phyloP scores from a whole-genome alignment of 108 stramenopile species.

The Asterionellopsis glacialis region DNA sequence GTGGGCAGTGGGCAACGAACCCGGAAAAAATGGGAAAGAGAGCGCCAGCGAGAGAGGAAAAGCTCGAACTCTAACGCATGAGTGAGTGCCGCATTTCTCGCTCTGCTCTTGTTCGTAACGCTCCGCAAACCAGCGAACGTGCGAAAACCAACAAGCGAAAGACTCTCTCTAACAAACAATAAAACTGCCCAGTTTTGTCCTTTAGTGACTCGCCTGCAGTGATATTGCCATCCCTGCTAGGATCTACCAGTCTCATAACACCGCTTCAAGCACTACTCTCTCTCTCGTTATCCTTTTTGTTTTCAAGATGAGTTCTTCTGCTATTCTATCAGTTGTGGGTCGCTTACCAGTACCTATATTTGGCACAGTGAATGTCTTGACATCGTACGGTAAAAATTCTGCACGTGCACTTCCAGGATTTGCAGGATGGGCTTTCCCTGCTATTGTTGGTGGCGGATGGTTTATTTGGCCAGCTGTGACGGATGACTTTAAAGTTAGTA shows the following conservation, averaged over 20 bases:
- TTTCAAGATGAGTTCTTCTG: neutral
- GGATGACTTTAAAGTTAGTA: slow-evolving; percentile 35
- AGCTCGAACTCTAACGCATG: too few species aligned
- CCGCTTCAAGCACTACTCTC: neutral
- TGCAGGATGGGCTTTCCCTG: slow-evolving; percentile 36
- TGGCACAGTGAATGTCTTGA: slow-evolving; percentile 25
- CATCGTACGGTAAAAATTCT: slow-evolving; percentile 17
- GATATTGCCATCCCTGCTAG: neutral
- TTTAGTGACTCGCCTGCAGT: neutral
- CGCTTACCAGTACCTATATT: slow-evolving; percentile 35
- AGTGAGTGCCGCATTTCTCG: too few species aligned
- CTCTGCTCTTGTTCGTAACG: too few species aligned
- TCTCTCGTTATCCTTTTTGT: neutral
- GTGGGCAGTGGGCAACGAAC: too few species aligned
- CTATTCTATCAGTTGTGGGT: slow-evolving; percentile 4
- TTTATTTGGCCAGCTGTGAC: slow-evolving; percentile 54
- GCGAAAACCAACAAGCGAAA: neutral
- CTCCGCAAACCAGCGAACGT: too few species aligned
- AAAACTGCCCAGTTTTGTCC: neutral
- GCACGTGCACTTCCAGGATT: slow-evolving; percentile 24
- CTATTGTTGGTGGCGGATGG: slow-evolving; percentile 38
- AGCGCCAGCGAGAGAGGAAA: too few species aligned
- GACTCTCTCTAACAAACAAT: neutral
- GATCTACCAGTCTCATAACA: neutral
- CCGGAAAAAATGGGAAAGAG: too few species aligned